These are phyloP conservation scores for Pythium rishiriense DNA, from an alignment of 352 stramenopile species.

Conservation along the genomic window DNA sequence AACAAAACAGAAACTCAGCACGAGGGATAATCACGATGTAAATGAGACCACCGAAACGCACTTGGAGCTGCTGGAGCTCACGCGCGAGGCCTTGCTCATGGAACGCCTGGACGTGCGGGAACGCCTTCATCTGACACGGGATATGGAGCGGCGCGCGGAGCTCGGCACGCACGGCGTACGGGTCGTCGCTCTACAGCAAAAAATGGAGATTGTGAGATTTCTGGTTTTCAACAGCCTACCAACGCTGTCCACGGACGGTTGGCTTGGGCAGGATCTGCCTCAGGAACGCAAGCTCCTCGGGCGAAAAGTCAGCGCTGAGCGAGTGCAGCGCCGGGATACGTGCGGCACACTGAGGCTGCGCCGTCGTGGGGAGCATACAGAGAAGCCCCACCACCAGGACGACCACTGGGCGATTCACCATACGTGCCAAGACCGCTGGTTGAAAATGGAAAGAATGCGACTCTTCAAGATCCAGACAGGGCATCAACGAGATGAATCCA, in stretches of 20 bases:
- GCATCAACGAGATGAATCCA: no score
- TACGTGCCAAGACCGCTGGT: no score
- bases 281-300: conserved; percentile 24
- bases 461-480: no score
- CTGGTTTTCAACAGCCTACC: background rate
- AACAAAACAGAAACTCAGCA: background rate
- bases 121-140: conserved; percentile 39
- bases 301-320: conserved; percentile 15
- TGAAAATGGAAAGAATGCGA: no score
- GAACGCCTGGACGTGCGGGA: conserved; percentile 37
- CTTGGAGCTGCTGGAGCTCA: conserved; percentile 3
- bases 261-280: conserved; percentile 21
- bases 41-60: background rate
- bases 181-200: conserved; percentile 5
- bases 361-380: no score
- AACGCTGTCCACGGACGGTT: conserved; percentile 5
- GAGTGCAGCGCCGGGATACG: background rate
- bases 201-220: background rate
- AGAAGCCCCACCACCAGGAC: background rate
- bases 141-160: conserved; percentile 45
- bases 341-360: conserved; percentile 7
- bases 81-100: conserved; percentile 14
- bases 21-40: background rate
- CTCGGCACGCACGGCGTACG: conserved; percentile 23
- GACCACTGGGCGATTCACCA: no score